phyloP scores from a whole-genome alignment of 2,329 filamentous ascomycete genomes.

The Venturia nashicola region DNA sequence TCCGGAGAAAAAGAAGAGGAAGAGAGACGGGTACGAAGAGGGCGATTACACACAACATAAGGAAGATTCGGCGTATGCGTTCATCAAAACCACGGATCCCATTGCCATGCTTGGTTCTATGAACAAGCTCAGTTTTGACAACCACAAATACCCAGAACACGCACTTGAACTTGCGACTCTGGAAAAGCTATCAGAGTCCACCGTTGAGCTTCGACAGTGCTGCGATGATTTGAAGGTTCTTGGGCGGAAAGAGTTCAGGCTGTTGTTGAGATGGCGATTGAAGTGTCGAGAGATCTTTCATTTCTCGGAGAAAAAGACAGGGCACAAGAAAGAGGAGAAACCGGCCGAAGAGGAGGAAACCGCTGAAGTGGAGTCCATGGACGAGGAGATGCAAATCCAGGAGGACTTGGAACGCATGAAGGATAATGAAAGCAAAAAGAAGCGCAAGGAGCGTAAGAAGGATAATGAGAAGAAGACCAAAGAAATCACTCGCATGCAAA shows the following conservation, averaged over 20 bases:
- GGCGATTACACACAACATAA: slow-evolving; percentile 90
- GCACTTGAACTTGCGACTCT: slow-evolving; percentile 70
- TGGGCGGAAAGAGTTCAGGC: slow-evolving; percentile 88
- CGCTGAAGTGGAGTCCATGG: slow-evolving; percentile 76
- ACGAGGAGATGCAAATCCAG: slow-evolving; percentile 84
- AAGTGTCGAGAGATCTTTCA: slow-evolving; percentile 86
- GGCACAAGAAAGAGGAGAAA: slow-evolving; percentile 31
- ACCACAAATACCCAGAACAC: slow-evolving; percentile 41
- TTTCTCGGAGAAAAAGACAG: slow-evolving; percentile 61
- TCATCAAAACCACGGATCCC: slow-evolving; percentile 85
- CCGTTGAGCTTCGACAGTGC: slow-evolving; percentile 63
- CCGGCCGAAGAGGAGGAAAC: slow-evolving; percentile 52
- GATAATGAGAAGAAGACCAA: slow-evolving; percentile 93
- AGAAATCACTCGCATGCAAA: slow-evolving; percentile 90
- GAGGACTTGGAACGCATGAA: slow-evolving; percentile 74
- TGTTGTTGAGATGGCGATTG: slow-evolving; percentile 77
- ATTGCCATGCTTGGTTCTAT: slow-evolving; percentile 80
- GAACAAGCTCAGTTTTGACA: slow-evolving; percentile 74
- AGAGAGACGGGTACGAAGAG: slow-evolving; percentile 95
- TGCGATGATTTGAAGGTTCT: slow-evolving; percentile 81
- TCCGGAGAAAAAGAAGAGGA: slow-evolving; percentile 85
- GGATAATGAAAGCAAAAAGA: slow-evolving; percentile 63
- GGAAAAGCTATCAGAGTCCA: slow-evolving; percentile 76
- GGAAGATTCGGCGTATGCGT: slow-evolving; percentile 76
- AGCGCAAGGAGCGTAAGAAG: slow-evolving; percentile 70